These are phyloP conservation scores for Suillus bovinus DNA, from an alignment of 768 basidiomycete species.

Conservation along the genomic window DNA sequence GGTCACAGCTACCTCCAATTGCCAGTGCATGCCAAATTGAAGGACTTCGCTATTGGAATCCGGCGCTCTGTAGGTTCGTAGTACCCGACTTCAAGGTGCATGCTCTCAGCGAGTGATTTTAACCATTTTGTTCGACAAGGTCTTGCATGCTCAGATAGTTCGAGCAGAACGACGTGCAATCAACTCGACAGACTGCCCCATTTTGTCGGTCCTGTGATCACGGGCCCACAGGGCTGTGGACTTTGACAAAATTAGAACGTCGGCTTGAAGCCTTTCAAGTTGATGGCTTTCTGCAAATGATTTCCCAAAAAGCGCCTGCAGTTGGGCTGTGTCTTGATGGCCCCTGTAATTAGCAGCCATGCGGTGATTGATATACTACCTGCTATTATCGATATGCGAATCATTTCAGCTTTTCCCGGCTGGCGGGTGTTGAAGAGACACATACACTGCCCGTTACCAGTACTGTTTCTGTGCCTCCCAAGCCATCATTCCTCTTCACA, in stretches of 20 bases:
- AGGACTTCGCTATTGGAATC: neutral
- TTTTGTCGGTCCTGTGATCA: neutral
- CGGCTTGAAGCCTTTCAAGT: neutral
- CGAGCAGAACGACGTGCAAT: neutral
- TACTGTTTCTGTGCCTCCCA: neutral
- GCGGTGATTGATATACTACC: slow-evolving; percentile 1
- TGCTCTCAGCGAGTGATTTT: neutral
- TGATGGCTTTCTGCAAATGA: neutral
- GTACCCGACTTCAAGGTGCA: neutral
- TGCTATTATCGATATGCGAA: neutral
- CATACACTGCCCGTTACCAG: slow-evolving; percentile 15
- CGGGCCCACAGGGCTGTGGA: neutral
- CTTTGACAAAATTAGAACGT: neutral
- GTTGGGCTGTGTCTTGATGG: slow-evolving; percentile 2
- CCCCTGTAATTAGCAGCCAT: neutral
- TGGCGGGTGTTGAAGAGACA: neutral
- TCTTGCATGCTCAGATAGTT: neutral
- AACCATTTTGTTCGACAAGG: neutral
- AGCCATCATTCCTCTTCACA: slow-evolving; percentile 8
- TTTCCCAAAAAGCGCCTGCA: neutral
- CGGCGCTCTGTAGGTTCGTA: neutral
- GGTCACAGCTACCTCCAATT: neutral
- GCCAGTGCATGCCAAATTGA: neutral
- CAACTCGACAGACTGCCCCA: neutral
- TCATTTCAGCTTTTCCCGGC: neutral